Evolutionary conservation across 176 grass and related monocot genomes (phyloP).

Genomic region (Musa troglodytarum): DNA sequence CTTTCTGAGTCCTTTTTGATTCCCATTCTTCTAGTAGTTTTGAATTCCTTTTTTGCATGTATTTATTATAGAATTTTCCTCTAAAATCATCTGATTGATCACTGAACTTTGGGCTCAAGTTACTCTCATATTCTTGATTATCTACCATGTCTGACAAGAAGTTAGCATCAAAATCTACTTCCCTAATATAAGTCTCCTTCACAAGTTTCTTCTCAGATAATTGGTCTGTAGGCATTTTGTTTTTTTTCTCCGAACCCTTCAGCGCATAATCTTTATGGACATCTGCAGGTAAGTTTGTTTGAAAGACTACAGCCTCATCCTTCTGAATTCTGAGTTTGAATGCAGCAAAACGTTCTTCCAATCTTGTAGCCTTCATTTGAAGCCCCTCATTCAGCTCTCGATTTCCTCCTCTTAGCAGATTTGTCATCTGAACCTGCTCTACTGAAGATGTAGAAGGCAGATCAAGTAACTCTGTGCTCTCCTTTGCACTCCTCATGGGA

Average conservation of each 20-base stretch:
- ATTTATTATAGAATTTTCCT: conserved; percentile 93
- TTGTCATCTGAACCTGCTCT: conserved; percentile 21
- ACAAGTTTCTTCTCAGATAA: conserved; percentile 28
- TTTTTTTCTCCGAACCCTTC: conserved; percentile 36
- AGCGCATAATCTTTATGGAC: conserved; percentile 37
- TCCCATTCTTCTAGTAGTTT: conserved; percentile 86
- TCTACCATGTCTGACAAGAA: conserved; percentile 70
- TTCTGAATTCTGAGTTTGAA: conserved; percentile 49
- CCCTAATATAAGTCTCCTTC: conserved; percentile 27
- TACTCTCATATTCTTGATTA: conserved; percentile 33
- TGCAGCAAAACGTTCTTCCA: conserved; percentile 78
- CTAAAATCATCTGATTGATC: conserved; percentile 59
- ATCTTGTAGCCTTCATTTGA: conserved; percentile 76
- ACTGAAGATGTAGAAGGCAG: not conserved
- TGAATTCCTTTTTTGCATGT: conserved; percentile 80
- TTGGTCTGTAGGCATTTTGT: conserved; percentile 26
- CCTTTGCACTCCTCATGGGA: conserved; percentile 1
- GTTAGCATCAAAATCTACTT: conserved; percentile 44
- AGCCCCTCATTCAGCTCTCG: conserved; percentile 63
- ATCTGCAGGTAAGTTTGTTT: conserved; percentile 51
- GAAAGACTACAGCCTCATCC: conserved; percentile 38
- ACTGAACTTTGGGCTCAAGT: conserved; percentile 36
- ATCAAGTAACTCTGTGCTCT: not conserved
- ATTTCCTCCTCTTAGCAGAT: conserved; percentile 40
- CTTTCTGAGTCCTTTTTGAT: conserved; percentile 58